Base-by-base conservation (phyloP, 2,329 filamentous ascomycete genomes). In the Nemania abortiva region DNA sequence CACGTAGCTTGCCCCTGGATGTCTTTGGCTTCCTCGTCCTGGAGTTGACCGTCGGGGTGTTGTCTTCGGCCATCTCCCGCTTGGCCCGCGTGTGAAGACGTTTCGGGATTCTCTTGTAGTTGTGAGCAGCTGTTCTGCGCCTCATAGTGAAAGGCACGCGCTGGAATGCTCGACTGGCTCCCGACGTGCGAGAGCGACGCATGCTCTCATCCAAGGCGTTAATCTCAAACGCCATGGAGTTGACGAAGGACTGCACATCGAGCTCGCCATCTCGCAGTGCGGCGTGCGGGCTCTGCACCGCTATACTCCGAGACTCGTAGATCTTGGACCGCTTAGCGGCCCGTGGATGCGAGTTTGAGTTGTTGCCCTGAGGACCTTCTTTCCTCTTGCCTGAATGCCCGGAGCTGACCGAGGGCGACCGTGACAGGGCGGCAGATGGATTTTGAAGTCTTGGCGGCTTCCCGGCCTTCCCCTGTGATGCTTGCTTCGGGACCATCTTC, bases 81-180 rank as follows among this genome's bases (percentile, higher is more conserved):
- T 84, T 87, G 0, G 94, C 94, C 73, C 92, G 87, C 47, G 82
- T 82, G 65, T 92, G 88, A 76, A 98, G 82, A 70, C 94, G 85
- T 77, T 91, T 91, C 2, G 96, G 96, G 18, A 99, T 91, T 70
- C 92, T 89, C 82, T 95, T 97, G 42, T 92, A 92, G 86, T 99
- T 98, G 82, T 99, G 96, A 79, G 94, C 97, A 22, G 95, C 96
- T 0, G 95, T 97, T 74, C 96, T 87, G 72, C 96, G 87, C 73
- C 96, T 87, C 87, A 99, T 83, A 58, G 91, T 90, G 73, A 94
- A 89, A 1, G 96, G 96, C 5, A 99, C 92, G 74, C 93, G 89
- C 80, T 99, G 96, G 77, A 98, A 98, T 15, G 95, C 95, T 60
- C 95, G 88, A 66, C 89, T 90, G 52, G 88, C 84, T 63, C 84